Evolutionary conservation across 2,329 filamentous ascomycete genomes (phyloP).

Genomic region (Pestalotiopsis fici): DNA sequence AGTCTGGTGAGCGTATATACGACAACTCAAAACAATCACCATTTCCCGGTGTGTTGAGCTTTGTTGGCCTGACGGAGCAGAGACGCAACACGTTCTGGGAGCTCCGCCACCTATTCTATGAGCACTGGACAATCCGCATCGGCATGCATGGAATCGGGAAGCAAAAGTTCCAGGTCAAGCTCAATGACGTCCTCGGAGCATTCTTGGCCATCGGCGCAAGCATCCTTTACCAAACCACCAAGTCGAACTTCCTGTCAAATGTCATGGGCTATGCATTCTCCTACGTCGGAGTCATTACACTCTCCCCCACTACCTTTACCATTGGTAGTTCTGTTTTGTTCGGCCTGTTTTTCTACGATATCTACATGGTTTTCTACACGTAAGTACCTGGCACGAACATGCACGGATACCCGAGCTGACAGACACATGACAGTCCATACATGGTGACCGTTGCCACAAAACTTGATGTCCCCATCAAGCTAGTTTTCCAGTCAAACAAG

Average conservation of each 20-base stretch:
- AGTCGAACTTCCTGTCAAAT: constrained; percentile 68
- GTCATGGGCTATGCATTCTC: constrained; percentile 85
- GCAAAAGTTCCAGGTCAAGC: constrained; percentile 51
- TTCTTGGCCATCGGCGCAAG: constrained; percentile 55
- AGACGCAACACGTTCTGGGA: constrained; percentile 44
- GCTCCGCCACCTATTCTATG: constrained; percentile 49
- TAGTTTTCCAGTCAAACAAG: constrained; percentile 72
- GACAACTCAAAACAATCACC: constrained; percentile 36
- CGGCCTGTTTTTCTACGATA: constrained; percentile 91
- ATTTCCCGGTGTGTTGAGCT: constrained; percentile 38
- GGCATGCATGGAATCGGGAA: constrained; percentile 52
- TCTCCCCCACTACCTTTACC: constrained; percentile 86
- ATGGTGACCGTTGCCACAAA: constrained; percentile 88
- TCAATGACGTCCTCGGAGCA: constrained; percentile 59
- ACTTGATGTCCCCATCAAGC: constrained; percentile 89
- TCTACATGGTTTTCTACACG: constrained; percentile 89
- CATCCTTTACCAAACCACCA: constrained; percentile 68
- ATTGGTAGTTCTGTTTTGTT: constrained; percentile 78
- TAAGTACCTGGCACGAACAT: constrained; percentile 38
- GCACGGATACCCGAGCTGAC: constrained; percentile 17
- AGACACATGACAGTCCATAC: constrained; percentile 56
- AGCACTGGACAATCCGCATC: constrained; percentile 52
- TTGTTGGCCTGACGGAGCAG: constrained; percentile 23
- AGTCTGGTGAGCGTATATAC: constrained; percentile 23
- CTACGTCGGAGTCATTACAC: constrained; percentile 77